Evolutionary conservation across 805 yeast species (phyloP).

Genomic region (Suhomyces tanzawaensis): DNA sequence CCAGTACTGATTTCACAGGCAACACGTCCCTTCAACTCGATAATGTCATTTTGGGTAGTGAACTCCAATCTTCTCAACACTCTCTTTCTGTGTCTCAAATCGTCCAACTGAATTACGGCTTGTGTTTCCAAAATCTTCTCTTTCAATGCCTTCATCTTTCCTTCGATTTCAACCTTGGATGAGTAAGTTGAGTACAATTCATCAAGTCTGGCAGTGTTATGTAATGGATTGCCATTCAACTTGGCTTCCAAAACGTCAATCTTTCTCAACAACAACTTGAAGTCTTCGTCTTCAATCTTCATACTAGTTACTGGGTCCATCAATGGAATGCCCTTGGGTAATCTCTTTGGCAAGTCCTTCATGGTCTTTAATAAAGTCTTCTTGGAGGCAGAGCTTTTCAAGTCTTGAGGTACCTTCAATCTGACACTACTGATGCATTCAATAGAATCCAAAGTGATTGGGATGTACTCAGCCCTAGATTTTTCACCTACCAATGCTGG

Average conservation of each 20-base stretch:
- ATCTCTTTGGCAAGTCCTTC: slow-evolving; percentile 75
- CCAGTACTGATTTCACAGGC: slow-evolving; percentile 96
- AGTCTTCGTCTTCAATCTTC: slow-evolving; percentile 85
- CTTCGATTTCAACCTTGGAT: slow-evolving; percentile 59
- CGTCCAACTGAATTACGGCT: slow-evolving; percentile 91
- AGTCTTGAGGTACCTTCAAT: slow-evolving; percentile 75
- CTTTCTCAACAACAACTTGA: slow-evolving; percentile 67
- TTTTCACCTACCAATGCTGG: slow-evolving; percentile 76
- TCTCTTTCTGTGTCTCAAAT: slow-evolving; percentile 86
- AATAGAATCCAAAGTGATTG: slow-evolving; percentile 79
- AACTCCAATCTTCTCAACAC: slow-evolving; percentile 91
- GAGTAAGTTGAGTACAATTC: slow-evolving; percentile 66
- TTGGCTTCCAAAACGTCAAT: slow-evolving; percentile 80
- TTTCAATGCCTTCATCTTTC: slow-evolving; percentile 56
- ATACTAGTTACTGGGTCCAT: slow-evolving; percentile 89
- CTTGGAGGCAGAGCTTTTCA: slow-evolving; percentile 53
- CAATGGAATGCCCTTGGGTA: slow-evolving; percentile 88
- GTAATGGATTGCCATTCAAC: slow-evolving; percentile 64
- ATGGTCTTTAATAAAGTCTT: slow-evolving; percentile 68
- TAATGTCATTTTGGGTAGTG: slow-evolving; percentile 81
- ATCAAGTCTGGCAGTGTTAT: slow-evolving; percentile 56
- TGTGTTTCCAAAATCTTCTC: slow-evolving; percentile 77
- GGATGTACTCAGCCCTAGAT: slow-evolving; percentile 72
- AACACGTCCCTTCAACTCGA: slow-evolving; percentile 94
- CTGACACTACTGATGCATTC: slow-evolving; percentile 75